Conservation (phyloP, 129 eudicot species). For the Erigeron canadensis region DNA sequence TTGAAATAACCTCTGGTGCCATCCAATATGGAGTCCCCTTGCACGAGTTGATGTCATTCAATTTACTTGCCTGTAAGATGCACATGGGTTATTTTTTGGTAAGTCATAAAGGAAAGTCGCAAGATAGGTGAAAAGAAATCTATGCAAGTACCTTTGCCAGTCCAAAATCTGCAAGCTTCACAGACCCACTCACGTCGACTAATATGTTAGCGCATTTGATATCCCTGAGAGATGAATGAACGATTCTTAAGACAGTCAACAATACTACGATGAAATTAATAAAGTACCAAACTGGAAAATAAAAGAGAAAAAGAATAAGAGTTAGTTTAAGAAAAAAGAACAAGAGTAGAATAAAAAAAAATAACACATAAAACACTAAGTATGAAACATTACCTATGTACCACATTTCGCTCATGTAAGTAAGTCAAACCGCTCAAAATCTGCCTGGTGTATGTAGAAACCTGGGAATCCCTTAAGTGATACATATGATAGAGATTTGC, state of each 20-base stretch:
- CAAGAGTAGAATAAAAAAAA: too few species aligned
- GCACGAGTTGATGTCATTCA: slow-evolving; percentile 87
- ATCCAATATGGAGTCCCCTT: slow-evolving; percentile 95
- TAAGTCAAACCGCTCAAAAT: slow-evolving; percentile 72
- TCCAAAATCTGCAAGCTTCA: slow-evolving; percentile 98
- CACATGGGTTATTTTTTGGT: slow-evolving; percentile 14
- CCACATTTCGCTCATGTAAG: slow-evolving; percentile 67
- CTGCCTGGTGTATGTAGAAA: slow-evolving; percentile 85
- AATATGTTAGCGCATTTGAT: slow-evolving; percentile 96
- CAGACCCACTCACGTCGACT: slow-evolving; percentile 70
- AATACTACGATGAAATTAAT: background rate
- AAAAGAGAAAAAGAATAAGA: too few species aligned
- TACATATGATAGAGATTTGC: slow-evolving; percentile 63
- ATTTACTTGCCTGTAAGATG: slow-evolving; percentile 51
- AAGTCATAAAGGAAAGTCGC: slow-evolving; percentile 4
- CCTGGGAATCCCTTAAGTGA: slow-evolving; percentile 67
- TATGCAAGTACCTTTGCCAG: slow-evolving; percentile 74
- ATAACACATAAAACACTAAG: background rate
- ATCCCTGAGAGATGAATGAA: slow-evolving; percentile 60
- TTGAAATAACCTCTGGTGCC: slow-evolving; percentile 85
- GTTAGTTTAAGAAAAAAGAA: too few species aligned
- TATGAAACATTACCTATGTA: slow-evolving; percentile 65
- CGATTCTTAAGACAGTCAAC: background rate
- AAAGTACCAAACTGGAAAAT: slow-evolving; percentile 7
- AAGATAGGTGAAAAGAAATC: background rate